Percentiles rank a stretch among this genome's conserved stretches.
These are phyloP conservation scores for Trichomonas vaginalis DNA, from an alignment of 208 protist species.

Conservation along the genomic window DNA sequence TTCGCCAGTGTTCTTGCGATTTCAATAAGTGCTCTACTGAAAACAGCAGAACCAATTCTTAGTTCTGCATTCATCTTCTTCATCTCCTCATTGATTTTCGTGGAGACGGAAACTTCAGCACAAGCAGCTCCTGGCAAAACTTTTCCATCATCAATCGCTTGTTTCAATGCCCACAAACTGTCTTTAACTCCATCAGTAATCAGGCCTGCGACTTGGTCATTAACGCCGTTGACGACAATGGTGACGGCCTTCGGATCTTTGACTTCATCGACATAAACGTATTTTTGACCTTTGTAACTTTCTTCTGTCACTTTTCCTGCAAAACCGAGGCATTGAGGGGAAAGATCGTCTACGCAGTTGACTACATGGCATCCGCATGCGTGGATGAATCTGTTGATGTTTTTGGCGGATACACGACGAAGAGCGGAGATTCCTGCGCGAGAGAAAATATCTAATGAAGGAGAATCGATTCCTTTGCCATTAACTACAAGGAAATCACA, in stretches of 20 bases:
- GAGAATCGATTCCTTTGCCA: not conserved
- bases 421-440: not conserved
- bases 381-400: not conserved
- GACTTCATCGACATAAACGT: slow-evolving; percentile 15
- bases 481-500: not conserved
- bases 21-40: not conserved
- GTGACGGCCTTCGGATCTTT: not conserved
- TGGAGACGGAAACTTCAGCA: not conserved
- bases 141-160: not conserved
- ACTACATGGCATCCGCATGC: not conserved
- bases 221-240: not conserved
- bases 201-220: not conserved
- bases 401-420: not conserved
- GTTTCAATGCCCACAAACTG: not conserved
- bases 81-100: not conserved
- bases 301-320: slow-evolving; percentile 12
- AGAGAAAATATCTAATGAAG: not conserved
- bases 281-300: not conserved
- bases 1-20: not conserved
- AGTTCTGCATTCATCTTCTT: not conserved
- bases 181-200: not conserved
- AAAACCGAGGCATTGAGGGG: not conserved
- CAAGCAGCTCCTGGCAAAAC: not conserved
- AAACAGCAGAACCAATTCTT: not conserved
- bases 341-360: not conserved